A percentile compares a stretch with the other conserved stretches of the same genome.
Conservation (phyloP, 441 rosid species). For the Pelargonium australe region DNA sequence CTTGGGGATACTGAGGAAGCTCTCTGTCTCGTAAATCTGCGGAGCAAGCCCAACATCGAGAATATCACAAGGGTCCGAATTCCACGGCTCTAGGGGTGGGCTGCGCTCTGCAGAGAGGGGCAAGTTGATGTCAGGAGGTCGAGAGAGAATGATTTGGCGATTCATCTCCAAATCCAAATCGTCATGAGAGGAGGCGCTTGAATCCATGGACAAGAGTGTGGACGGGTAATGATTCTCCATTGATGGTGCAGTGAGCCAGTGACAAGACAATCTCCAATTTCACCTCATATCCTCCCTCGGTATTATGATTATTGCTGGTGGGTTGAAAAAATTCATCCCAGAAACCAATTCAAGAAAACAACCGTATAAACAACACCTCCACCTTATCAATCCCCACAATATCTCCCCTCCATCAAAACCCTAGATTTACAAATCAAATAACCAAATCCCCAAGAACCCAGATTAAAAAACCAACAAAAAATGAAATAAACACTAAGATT, state of each 20-base stretch:
- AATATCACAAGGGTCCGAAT: constrained; percentile 52
- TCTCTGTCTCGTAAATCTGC: constrained; percentile 59
- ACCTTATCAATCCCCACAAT: constrained; percentile 22
- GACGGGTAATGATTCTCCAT: constrained; percentile 85
- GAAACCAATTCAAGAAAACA: background rate
- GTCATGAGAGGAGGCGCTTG: constrained; percentile 52
- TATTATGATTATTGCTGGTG: background rate
- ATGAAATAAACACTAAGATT: background rate
- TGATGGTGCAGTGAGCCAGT: constrained; percentile 42
- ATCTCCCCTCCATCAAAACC: constrained; percentile 24
- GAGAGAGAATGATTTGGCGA: constrained; percentile 43
- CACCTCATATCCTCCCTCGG: background rate
- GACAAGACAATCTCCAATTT: constrained; percentile 45
- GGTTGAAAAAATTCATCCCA: background rate
- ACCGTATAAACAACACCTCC: background rate
- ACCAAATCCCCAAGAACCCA: constrained; percentile 8
- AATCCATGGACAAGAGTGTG: constrained; percentile 78
- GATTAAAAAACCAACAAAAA: constrained; percentile 9
- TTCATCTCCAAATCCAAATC: constrained; percentile 67
- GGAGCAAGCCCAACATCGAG: constrained; percentile 64
- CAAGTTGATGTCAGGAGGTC: constrained; percentile 81
- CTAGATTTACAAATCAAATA: constrained; percentile 9
- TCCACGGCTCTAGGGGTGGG: constrained; percentile 59
- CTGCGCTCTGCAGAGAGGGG: constrained; percentile 66
- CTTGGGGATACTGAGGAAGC: constrained; percentile 51